Evolutionary conservation across 2,329 filamentous ascomycete species (phyloP).

Genomic region (Cercospora sp.): DNA sequence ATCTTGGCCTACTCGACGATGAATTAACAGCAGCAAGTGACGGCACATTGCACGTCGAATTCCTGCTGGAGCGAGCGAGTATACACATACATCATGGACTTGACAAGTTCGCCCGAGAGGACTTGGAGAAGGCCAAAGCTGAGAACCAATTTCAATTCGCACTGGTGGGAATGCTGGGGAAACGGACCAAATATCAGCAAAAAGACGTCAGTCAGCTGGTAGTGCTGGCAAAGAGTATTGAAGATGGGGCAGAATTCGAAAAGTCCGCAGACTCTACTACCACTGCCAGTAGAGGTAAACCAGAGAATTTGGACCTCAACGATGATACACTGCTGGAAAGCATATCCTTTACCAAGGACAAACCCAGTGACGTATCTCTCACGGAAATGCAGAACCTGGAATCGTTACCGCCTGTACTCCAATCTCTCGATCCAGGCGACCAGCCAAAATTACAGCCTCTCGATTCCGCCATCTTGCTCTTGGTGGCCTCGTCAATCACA

Average conservation of each 20-base stretch:
- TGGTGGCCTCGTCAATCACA: conserved; percentile 78
- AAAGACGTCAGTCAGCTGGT: conserved; percentile 84
- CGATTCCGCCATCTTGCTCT: conserved; percentile 85
- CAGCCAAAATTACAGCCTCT: conserved; percentile 80
- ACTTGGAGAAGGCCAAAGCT: conserved; percentile 66
- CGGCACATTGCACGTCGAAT: conserved; percentile 60
- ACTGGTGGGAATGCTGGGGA: conserved; percentile 82
- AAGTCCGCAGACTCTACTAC: conserved; percentile 3
- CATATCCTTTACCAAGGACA: conserved; percentile 69
- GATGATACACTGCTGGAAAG: conserved; percentile 90
- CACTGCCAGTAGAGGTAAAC: conserved; percentile 19
- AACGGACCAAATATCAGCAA: conserved; percentile 77
- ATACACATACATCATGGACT: conserved; percentile 82
- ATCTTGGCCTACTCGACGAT: conserved; percentile 58
- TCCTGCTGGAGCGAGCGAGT: conserved; percentile 78
- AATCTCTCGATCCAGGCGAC: conserved; percentile 68
- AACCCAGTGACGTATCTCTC: conserved; percentile 38
- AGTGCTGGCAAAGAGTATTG: conserved; percentile 77
- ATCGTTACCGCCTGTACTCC: conserved; percentile 61
- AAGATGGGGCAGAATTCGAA: conserved; percentile 24
- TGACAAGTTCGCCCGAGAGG: conserved; percentile 70
- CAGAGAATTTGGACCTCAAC: conserved; percentile 71
- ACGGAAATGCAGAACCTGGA: conserved; percentile 48
- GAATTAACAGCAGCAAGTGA: conserved; percentile 30
- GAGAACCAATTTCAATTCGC: conserved; percentile 75